Base-by-base conservation (phyloP, 2,329 filamentous ascomycete species). In the Monosporascus ibericus region DNA sequence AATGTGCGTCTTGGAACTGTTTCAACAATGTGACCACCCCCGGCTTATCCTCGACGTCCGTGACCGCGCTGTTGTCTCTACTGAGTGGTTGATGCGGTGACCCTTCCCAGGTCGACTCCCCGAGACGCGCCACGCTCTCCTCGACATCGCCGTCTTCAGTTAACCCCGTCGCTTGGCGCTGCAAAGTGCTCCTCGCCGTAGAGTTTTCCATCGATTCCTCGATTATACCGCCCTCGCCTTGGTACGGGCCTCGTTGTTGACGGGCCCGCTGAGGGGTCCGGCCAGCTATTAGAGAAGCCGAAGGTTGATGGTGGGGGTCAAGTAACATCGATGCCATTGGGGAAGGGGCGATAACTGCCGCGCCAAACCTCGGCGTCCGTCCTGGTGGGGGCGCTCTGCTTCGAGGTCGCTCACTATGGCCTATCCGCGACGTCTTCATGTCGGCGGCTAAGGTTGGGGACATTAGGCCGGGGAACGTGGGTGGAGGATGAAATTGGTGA, bases 251-350 rank as follows among this genome's bases (percentile, higher is more conserved):
- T 53, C 71, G 71, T 60, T 74, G 61, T 57, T 72, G 68, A 22
- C 77, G 76, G 15, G 69, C 67, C 49, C 74, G 70, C 54, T 80
- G 72, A n/a, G 72, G 63, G 48, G 76, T 80, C 39, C 75, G 73
- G 18, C 63, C 70, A 2, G 71, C 71, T 37, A 74, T 66, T 5
- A 72, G 72, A 9, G 77, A 74, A 2, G 73, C 72, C 1, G 76
- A 73, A 6, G 87, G 87, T 55, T 91, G 87, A 55, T 92, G 85
- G 63, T 88, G 87, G 2, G 87, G 84, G 68, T 92, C 88, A 2
- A 92, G 74, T 2, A 92, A 75, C 58, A 88, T 81, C 1, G 87
- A 90, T 18, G 84, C 81, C 78, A 88, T 85, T 5, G 86, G 86
- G 9, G 84, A 87, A 5, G 79, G 73, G 48, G 75, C 69, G 50